phyloP scores from a whole-genome alignment of 768 basidiomycete genomes.

The Tylopilus vinaceipallidus region DNA sequence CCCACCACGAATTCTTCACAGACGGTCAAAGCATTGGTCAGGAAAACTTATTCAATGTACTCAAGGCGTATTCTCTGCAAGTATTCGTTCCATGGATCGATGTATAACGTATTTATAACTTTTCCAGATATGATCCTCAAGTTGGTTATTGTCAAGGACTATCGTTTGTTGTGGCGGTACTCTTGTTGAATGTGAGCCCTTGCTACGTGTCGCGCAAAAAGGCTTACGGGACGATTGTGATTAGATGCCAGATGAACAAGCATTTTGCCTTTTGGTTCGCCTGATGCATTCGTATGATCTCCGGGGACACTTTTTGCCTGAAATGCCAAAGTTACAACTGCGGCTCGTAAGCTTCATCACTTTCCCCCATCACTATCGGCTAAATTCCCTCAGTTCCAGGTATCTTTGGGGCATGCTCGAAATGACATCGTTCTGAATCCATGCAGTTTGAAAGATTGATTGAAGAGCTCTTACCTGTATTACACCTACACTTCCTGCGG shows the following conservation, averaged over 20 bases:
- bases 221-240: not conserved
- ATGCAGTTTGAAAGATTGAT: constrained; percentile 87
- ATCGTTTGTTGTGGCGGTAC: constrained; percentile 92
- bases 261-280: constrained; percentile 91
- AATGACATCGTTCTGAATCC: constrained; percentile 16
- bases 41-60: constrained; percentile 95
- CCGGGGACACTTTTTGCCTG: constrained; percentile 95
- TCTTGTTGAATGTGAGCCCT: constrained; percentile 78
- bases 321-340: constrained; percentile 96
- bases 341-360: constrained; percentile 61
- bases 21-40: constrained; percentile 95
- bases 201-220: not conserved
- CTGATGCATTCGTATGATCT: constrained; percentile 97
- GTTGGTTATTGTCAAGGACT: constrained; percentile 98
- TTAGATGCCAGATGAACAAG: constrained; percentile 99
- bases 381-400: constrained; percentile 53
- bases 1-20: constrained; percentile 94
- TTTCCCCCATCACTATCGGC: not conserved
- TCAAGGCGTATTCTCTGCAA: constrained; percentile 95
- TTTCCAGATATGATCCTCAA: constrained; percentile 74
- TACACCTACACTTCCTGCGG: constrained; percentile 90
- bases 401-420: constrained; percentile 28
- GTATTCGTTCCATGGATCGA: constrained; percentile 26
- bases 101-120: constrained; percentile 4
- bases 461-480: constrained; percentile 88